Evolutionary conservation across 2,329 filamentous ascomycete species (phyloP), one percentile per base, ranked within the genome.

Genomic region (Diaporthe vexans): DNA sequence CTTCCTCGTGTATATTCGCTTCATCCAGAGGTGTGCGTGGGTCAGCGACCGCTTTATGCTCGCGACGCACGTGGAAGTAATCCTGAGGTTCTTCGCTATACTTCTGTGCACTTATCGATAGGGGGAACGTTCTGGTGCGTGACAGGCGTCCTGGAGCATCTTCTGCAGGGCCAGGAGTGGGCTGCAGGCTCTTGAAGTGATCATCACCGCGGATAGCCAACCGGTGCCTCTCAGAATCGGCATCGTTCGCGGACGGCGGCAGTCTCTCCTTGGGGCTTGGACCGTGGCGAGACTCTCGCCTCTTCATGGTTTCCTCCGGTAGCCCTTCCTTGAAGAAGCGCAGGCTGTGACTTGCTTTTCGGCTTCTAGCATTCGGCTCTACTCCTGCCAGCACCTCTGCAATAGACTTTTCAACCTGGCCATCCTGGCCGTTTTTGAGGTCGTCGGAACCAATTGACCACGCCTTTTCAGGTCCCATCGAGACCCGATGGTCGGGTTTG

Each of bases 301-400:
- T 88, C 77, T 88, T 89, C 56, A 82, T 79, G 79, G 88, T 89
- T 58, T 92, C 90, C 71, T 91, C 88, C 4, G 90, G 90, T 24
- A 92, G 82, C 46, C 90, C 91, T 81, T 93, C 91, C 76, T 90
- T 91, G 84, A 93, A 93, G 78, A 93, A 91, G 2, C 91, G 87
- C 74, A 93, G 83, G 77, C 90, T 92, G 81, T 93, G 91, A 78
- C 91, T 93, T 52, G 91, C 89, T 81, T 93, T 93, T 77, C 91
- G 89, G 78, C 91, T 94, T 71, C 91, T 89, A 59, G 89, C 88
- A 78, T 89, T 91, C 56, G 86, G 90, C 78, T 92, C 91, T n/a
- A 88, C 84, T 3, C 90, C 90, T 24, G 89, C 87, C 79, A 92
- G 85, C 37, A 89, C 89, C 76, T 92, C 90, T 8, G 89, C 86